Base-by-base conservation (phyloP, 2,329 filamentous ascomycete species). In the Tolypocladium sp. region DNA sequence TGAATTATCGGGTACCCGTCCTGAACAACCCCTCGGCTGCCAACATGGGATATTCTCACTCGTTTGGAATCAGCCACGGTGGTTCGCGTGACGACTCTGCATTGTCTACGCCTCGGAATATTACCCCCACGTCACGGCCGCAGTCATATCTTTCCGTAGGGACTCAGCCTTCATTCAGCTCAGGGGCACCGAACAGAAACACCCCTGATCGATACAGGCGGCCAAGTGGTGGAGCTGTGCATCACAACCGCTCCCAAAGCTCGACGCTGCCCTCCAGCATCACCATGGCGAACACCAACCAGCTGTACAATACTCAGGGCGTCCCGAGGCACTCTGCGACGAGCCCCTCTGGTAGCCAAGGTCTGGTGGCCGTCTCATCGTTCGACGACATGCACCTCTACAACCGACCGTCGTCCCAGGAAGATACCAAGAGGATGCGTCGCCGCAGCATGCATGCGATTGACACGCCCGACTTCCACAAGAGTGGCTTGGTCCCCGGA, bases 151-250 rank as follows among this genome's bases (percentile, higher is more conserved):
- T 76, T 30, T 73, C 75, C 51, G 68, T 74, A 4, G 65, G 75
- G 15, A 73, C 71, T 27, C 79, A 79, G 64, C 80, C 84, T 55
- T 82, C 74, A 63, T 86, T 71, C 74, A 62, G 69, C 40, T 62
- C 66, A 1, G 64, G 57, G 38, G 61, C 61, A 57, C 59, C 64
- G 41, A 80, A 65, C 68, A 87, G 75, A 73, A 81, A 86, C 49
- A 78, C 81, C 4, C 78, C 84, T 1, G 92, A 96, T 71, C 85
- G 93, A 60, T 97, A 97, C 71, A 84, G 92, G 66, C 87, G 92
- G 56, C 73, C 81, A 61, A 80, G 80, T 58, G 78, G 82, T 60
- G 82, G 71, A 57, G 33, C 59, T 60, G 54, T 63, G 60, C 72
- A 74, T 40, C 76, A 77, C 53, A 66, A 62, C 13, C 72, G 74